Evolutionary conservation across 2,329 filamentous ascomycete genomes (phyloP).

Genomic region (Aphanoascus verrucosus): DNA sequence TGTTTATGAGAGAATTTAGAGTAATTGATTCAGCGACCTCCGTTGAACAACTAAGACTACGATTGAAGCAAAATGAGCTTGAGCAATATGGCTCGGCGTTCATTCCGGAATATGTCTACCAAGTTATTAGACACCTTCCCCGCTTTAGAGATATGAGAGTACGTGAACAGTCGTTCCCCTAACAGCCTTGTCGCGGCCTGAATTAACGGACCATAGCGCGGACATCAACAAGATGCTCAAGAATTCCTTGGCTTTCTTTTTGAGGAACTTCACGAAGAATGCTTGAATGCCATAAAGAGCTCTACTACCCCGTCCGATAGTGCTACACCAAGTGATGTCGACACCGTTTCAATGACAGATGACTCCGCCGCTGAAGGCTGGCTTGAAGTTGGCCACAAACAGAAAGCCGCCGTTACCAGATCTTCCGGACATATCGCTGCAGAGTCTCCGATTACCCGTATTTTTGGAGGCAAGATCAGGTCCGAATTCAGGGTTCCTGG

Average conservation of each 20-base stretch:
- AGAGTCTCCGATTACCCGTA: slow-evolving; percentile 79
- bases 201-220: slow-evolving; percentile 48
- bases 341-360: slow-evolving; percentile 25
- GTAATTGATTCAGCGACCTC: slow-evolving; percentile 69
- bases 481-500: slow-evolving; percentile 83
- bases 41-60: slow-evolving; percentile 59
- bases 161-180: slow-evolving; percentile 28
- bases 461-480: slow-evolving; percentile 83
- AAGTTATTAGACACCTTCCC: slow-evolving; percentile 74
- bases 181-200: background rate
- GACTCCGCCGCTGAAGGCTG: slow-evolving; percentile 55
- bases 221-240: slow-evolving; percentile 95
- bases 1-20: slow-evolving; percentile 90
- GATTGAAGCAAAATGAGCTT: slow-evolving; percentile 70
- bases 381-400: slow-evolving; percentile 88
- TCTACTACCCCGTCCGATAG: slow-evolving; percentile 36
- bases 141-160: slow-evolving; percentile 88
- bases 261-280: slow-evolving; percentile 89
- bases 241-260: slow-evolving; percentile 91
- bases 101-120: slow-evolving; percentile 88
- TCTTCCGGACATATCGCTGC: slow-evolving; percentile 64
- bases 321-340: slow-evolving; percentile 36
- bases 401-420: slow-evolving; percentile 74
- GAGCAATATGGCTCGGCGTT: slow-evolving; percentile 87
- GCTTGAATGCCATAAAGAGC: slow-evolving; percentile 60